Evolutionary conservation across 2,329 filamentous ascomycete species (phyloP).

Genomic region (Cladorrhinum sp.): DNA sequence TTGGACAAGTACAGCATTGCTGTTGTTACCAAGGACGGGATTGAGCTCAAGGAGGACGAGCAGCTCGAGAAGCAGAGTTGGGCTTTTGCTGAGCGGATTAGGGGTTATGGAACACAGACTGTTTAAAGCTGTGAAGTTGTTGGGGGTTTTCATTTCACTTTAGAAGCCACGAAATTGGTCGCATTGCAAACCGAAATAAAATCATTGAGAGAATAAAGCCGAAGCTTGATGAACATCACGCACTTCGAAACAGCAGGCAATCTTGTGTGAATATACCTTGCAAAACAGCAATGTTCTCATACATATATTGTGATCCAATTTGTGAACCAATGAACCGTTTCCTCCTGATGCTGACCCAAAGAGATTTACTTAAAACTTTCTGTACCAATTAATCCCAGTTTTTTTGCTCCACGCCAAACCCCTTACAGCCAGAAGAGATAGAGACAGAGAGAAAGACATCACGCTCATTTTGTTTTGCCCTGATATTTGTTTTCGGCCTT

Average conservation of each 20-base stretch:
- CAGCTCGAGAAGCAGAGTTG: constrained; percentile 94
- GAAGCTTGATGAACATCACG: too few species aligned
- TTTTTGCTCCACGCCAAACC: background rate
- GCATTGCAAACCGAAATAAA: background rate
- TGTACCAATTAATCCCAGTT: background rate
- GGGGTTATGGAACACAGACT: constrained; percentile 87
- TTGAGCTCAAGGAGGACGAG: constrained; percentile 79
- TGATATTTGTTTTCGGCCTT: too few species aligned
- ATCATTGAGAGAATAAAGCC: background rate
- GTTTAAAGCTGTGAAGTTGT: constrained; percentile 39
- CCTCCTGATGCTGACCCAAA: background rate
- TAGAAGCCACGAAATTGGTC: background rate
- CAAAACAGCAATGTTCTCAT: background rate
- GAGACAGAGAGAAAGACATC: background rate
- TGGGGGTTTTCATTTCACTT: background rate
- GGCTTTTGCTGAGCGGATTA: constrained; percentile 94
- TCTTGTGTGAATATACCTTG: background rate
- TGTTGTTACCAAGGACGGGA: constrained; percentile 82
- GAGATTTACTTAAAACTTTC: background rate
- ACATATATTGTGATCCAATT: background rate
- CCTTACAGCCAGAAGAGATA: background rate
- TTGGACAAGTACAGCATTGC: constrained; percentile 90
- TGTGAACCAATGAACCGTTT: background rate
- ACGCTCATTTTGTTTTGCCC: too few species aligned
- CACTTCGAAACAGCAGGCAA: too few species aligned